phyloP scores from a whole-genome alignment of 2,329 filamentous ascomycete species.

The Calonectria henricotiae region DNA sequence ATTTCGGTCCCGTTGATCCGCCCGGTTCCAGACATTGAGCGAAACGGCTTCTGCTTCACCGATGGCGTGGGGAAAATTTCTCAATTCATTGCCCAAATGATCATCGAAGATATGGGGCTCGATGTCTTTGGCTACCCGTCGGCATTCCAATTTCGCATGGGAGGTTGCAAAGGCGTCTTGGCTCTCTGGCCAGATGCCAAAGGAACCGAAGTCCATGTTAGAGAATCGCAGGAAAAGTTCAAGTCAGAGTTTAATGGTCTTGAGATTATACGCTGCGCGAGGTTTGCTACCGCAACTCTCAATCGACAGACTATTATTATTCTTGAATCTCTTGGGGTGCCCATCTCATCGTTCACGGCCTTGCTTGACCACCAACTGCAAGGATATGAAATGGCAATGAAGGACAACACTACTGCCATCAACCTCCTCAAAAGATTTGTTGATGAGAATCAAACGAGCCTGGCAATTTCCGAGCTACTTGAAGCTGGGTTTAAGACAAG shows the following conservation, averaged over 20 bases:
- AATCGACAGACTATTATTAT: conserved; percentile 94
- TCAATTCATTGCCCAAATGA: conserved; percentile 79
- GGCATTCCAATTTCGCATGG: conserved; percentile 92
- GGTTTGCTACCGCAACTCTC: conserved; percentile 82
- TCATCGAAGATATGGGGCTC: conserved; percentile 79
- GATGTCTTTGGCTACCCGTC: conserved; percentile 77
- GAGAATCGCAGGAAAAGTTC: conserved; percentile 93
- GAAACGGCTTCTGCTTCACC: conserved; percentile 82
- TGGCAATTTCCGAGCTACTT: conserved; percentile 83
- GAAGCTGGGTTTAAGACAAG: conserved; percentile 82
- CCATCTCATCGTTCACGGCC: conserved; percentile 75
- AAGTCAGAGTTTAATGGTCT: conserved; percentile 78
- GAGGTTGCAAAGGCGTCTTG: conserved; percentile 92
- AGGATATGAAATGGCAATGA: conserved; percentile 80
- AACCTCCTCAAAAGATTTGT: conserved; percentile 81
- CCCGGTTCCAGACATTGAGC: conserved; percentile 80
- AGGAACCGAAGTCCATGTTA: conserved; percentile 81
- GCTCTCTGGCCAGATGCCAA: conserved; percentile 80
- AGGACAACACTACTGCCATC: conserved; percentile 75
- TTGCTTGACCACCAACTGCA: conserved; percentile 80
- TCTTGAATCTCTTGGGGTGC: conserved; percentile 84
- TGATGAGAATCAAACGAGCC: conserved; percentile 87
- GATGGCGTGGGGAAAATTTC: conserved; percentile 98
- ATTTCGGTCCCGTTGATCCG: conserved; percentile 73
- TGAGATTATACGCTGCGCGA: conserved; percentile 89